These are phyloP conservation scores for Hanseniaspora vineae DNA, from an alignment of 805 yeast genomes.

Conservation along the genomic window DNA sequence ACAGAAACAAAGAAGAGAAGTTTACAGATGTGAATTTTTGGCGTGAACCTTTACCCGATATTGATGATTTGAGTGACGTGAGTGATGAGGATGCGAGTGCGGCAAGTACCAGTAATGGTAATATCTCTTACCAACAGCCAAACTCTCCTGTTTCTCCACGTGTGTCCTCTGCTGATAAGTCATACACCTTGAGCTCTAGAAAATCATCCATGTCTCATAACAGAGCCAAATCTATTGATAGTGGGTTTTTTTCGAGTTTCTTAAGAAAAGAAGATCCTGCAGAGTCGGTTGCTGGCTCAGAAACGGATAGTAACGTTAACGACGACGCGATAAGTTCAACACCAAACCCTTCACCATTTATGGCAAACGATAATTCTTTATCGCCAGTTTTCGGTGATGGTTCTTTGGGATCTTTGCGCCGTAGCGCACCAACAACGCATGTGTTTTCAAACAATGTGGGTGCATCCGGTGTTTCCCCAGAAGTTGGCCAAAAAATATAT, in stretches of 20 bases:
- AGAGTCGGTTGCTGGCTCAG: no score
- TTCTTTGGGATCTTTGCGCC: no score
- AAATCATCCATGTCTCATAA: neutral
- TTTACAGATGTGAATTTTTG: conserved; percentile 85
- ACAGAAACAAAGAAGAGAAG: conserved; percentile 23
- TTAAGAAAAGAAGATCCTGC: neutral
- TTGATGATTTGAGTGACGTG: conserved; percentile 46
- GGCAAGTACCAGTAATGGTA: no score
- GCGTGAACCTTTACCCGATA: conserved; percentile 66
- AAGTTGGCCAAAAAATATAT: conserved; percentile 20
- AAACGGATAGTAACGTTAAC: no score
- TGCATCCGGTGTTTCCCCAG: neutral
- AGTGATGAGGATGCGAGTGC: conserved; percentile 24
- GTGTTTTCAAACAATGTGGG: neutral
- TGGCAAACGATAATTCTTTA: no score
- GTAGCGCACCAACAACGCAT: neutral
- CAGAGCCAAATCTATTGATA: conserved; percentile 3
- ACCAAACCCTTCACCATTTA: no score
- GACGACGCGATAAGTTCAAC: no score
- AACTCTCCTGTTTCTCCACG: no score
- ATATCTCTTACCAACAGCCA: no score
- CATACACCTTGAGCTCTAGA: neutral
- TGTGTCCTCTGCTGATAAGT: no score
- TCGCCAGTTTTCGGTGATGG: no score
- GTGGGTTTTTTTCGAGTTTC: conserved; percentile 1